A percentile compares a stretch with the other conserved stretches of the same genome.
phyloP scores from a whole-genome alignment of 108 stramenopile genomes.

The Skeletonema costatum region DNA sequence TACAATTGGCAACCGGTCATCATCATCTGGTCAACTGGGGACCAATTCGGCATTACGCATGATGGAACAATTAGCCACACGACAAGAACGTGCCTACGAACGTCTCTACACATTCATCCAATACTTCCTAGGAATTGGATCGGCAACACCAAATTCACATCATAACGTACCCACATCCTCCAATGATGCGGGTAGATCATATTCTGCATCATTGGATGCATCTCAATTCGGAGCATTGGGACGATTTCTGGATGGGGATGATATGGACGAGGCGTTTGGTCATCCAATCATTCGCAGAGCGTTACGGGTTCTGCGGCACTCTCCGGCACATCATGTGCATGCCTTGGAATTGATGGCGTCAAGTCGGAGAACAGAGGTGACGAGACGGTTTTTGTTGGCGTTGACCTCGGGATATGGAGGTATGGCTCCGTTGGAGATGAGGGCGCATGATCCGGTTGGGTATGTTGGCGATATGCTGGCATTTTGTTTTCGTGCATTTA shows the following conservation, averaged over 20 bases:
- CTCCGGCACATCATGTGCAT: conserved; percentile 78
- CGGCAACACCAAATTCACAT: conserved; percentile 15
- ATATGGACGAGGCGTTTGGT: conserved; percentile 69
- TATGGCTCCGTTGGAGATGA: conserved; percentile 80
- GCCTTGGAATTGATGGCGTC: conserved; percentile 74
- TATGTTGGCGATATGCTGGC: conserved; percentile 91
- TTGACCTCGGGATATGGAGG: conserved; percentile 78
- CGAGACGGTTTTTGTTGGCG: conserved; percentile 79
- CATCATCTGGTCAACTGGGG: conserved; percentile 41
- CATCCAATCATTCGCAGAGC: conserved; percentile 69
- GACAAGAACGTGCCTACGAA: conserved; percentile 88
- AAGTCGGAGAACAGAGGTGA: conserved; percentile 72
- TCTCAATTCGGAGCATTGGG: conserved; percentile 20
- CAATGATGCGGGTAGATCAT: conserved; percentile 6
- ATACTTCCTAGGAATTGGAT: conserved; percentile 59
- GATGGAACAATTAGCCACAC: conserved; percentile 81
- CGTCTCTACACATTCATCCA: conserved; percentile 86
- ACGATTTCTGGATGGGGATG: conserved; percentile 54
- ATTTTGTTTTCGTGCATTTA: conserved; percentile 76
- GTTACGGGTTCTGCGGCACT: conserved; percentile 63
- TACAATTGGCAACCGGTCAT: neutral
- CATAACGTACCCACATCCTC: conserved; percentile 46
- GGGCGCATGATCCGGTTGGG: conserved; percentile 84
- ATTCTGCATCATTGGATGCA: neutral
- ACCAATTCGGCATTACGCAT: conserved; percentile 78